A percentile compares a stretch with the other conserved stretches of the same genome.
Conservation (phyloP, 139 green algal species). For the Chlamydomonas sp. region DNA sequence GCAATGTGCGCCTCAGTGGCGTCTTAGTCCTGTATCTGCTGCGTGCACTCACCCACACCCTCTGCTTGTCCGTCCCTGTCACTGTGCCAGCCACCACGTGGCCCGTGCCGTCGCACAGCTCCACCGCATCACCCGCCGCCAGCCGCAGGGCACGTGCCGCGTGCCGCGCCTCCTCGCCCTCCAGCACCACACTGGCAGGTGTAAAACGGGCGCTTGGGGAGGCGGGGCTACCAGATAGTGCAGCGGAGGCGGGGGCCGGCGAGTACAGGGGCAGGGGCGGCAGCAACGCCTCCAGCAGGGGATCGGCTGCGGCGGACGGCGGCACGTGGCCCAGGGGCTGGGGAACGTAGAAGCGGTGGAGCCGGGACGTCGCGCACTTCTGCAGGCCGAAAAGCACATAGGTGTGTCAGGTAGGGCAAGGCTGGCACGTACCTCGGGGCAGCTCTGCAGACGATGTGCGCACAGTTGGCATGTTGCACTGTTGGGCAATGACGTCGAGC, state of each 20-base stretch:
- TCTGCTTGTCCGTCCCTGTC: slow-evolving; percentile 11
- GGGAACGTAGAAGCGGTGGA: slow-evolving; percentile 63
- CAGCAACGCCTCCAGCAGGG: background rate
- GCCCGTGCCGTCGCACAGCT: slow-evolving; percentile 83
- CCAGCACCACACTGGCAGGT: slow-evolving; percentile 47
- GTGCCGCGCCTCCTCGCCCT: slow-evolving; percentile 65
- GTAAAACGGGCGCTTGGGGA: background rate
- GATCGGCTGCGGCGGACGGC: background rate
- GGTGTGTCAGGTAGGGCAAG: too few species aligned
- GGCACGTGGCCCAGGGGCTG: slow-evolving; percentile 10
- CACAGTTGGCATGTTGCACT: too few species aligned
- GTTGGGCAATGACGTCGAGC: too few species aligned
- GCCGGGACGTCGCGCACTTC: slow-evolving; percentile 25
- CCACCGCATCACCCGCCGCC: slow-evolving; percentile 61
- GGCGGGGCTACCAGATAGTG: background rate
- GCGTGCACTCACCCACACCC: slow-evolving; percentile 31
- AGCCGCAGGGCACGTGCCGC: slow-evolving; percentile 54
- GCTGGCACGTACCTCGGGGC: too few species aligned
- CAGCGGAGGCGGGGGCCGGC: background rate
- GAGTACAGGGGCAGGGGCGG: background rate
- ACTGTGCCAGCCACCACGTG: slow-evolving; percentile 31
- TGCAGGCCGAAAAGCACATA: background rate
- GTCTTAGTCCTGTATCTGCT: too few species aligned
- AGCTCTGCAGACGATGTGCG: too few species aligned
- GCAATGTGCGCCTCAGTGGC: too few species aligned